Percentiles rank a stretch among this genome's conserved stretches.
phyloP scores from a whole-genome alignment of 176 grass and related monocot species.

The Lolium perenne region DNA sequence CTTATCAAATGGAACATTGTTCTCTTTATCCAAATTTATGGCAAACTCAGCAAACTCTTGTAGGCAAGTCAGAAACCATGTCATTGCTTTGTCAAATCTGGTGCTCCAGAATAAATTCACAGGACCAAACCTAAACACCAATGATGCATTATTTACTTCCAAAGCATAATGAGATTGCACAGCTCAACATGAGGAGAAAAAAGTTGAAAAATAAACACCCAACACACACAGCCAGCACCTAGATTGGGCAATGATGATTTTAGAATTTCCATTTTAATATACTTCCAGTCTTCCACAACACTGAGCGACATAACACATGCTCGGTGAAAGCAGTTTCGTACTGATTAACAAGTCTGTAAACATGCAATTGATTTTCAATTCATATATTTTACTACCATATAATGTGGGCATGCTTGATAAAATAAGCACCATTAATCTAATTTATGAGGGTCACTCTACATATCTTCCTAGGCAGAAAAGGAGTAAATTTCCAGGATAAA shows the following conservation, averaged over 20 bases:
- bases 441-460: not conserved
- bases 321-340: not conserved
- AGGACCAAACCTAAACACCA: conserved; percentile 81
- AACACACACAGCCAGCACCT: not conserved
- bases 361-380: not conserved
- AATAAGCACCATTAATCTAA: not conserved
- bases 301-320: not conserved
- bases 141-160: conserved; percentile 11
- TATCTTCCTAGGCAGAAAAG: conserved; percentile 20
- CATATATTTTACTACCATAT: not conserved
- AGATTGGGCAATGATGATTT: not conserved
- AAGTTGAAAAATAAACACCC: not conserved
- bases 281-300: not conserved
- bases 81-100: conserved; percentile 98
- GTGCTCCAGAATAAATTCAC: conserved; percentile 99
- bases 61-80: conserved; percentile 89
- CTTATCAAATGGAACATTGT: conserved; percentile 89
- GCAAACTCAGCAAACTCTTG: conserved; percentile 94
- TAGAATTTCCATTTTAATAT: not conserved
- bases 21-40: conserved; percentile 74
- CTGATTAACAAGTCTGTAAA: conserved; percentile 13
- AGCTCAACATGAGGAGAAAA: not conserved
- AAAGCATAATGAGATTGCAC: conserved; percentile 4
- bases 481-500: conserved; percentile 15
- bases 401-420: not conserved